These are phyloP conservation scores for Solanum aculeatissimum DNA, from an alignment of 305 asterid species.

Conservation along the genomic window DNA sequence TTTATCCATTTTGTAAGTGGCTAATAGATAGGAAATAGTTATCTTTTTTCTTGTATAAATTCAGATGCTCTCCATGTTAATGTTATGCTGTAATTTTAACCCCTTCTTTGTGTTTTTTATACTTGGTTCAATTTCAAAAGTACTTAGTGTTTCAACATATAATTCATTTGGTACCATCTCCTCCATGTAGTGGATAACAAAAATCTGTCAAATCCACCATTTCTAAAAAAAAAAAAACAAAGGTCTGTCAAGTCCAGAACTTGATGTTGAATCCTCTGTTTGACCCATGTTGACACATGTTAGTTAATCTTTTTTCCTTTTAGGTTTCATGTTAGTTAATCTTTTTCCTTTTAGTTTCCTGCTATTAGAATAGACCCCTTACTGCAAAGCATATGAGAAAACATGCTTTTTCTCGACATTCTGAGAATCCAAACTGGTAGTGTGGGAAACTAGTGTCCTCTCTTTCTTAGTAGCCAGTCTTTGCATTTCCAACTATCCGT, in stretches of 20 bases:
- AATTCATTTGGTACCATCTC: not conserved
- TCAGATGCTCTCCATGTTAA: no score
- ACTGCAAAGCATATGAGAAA: not conserved
- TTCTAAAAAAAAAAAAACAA: no score
- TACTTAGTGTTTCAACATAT: no score
- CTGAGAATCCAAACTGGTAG: not conserved
- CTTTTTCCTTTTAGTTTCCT: not conserved
- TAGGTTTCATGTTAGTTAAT: not conserved
- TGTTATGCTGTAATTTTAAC: no score
- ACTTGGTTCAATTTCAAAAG: no score
- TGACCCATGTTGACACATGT: not conserved
- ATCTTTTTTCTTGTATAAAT: no score
- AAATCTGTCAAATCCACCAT: not conserved
- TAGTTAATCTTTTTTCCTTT: not conserved
- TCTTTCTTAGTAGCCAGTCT: not conserved
- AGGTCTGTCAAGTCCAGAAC: not conserved
- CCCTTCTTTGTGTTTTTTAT: no score
- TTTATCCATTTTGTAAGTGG: no score
- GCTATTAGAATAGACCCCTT: not conserved
- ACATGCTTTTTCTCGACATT: not conserved
- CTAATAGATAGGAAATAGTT: no score
- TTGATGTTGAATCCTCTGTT: not conserved
- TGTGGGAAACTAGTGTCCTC: not conserved
- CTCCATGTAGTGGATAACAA: not conserved
- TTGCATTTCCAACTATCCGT: not conserved